Percentiles rank a stretch among this genome's conserved stretches.
phyloP scores from a whole-genome alignment of 805 yeast genomes.

The Myxozyma kluyveri region DNA sequence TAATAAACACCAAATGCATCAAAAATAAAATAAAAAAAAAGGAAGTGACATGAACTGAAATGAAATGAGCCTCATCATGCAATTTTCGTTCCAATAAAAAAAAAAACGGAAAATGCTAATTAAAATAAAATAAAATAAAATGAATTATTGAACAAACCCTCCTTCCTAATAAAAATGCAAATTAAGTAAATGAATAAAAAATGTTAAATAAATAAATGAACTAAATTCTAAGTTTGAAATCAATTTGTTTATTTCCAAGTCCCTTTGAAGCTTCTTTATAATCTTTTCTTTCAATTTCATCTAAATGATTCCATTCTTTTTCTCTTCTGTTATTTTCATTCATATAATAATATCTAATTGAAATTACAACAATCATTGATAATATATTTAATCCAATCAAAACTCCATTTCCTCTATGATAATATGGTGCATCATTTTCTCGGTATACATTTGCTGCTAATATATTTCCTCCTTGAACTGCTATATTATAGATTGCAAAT shows the following conservation, averaged over 20 bases:
- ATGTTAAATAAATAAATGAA: too few relatives aligned
- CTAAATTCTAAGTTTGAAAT: slow-evolving; percentile 38
- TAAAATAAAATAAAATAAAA: too few relatives aligned
- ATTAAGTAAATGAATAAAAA: too few relatives aligned
- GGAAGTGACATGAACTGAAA: too few relatives aligned
- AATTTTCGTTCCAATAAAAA: too few relatives aligned
- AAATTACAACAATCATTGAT: slow-evolving; percentile 32
- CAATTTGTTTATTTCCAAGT: slow-evolving; percentile 57
- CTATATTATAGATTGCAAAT: slow-evolving; percentile 63
- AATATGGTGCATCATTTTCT: slow-evolving; percentile 56
- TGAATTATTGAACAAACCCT: too few relatives aligned
- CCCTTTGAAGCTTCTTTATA: slow-evolving; percentile 50
- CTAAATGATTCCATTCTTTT: slow-evolving; percentile 50
- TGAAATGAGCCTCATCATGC: too few relatives aligned
- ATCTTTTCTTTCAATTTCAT: slow-evolving; percentile 47
- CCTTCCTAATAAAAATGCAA: too few relatives aligned
- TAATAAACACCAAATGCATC: too few relatives aligned
- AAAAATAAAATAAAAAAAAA: too few relatives aligned
- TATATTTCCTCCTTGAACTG: slow-evolving; percentile 58
- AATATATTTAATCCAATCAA: slow-evolving; percentile 32
- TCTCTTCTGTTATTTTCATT: slow-evolving; percentile 41
- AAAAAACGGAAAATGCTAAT: too few relatives aligned
- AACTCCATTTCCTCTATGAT: slow-evolving; percentile 53
- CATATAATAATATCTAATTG: slow-evolving; percentile 38
- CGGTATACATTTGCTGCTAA: slow-evolving; percentile 57